phyloP scores from a whole-genome alignment of 441 rosid species.

The Pelargonium cotyledonis region DNA sequence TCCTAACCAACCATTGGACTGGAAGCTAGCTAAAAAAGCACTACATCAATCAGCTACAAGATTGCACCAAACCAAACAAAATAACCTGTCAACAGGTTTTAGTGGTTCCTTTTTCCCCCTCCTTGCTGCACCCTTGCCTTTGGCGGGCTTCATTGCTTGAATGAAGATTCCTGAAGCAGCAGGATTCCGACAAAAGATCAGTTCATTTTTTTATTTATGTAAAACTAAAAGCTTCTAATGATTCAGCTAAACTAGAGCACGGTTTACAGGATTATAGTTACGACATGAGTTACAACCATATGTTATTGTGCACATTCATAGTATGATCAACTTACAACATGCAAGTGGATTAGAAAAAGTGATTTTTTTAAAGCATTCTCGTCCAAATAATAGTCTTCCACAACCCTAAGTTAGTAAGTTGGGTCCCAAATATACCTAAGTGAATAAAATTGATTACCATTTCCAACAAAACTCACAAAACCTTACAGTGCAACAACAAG shows the following conservation, averaged over 20 bases:
- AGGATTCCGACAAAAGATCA: neutral
- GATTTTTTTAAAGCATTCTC: neutral
- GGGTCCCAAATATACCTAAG: neutral
- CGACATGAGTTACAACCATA: neutral
- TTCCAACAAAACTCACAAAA: no score
- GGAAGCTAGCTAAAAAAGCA: neutral
- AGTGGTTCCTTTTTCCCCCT: neutral
- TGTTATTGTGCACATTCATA: neutral
- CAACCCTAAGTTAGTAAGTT: neutral
- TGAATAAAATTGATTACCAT: no score
- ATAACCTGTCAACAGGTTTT: conserved; percentile 7
- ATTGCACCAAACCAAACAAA: neutral
- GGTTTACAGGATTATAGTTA: no score
- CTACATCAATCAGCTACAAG: neutral
- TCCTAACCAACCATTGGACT: neutral
- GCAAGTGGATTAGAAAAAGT: neutral
- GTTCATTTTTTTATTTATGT: neutral
- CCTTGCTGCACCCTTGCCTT: neutral
- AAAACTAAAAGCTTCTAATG: no score
- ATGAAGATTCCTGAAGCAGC: neutral
- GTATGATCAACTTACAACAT: neutral
- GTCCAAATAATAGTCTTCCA: neutral
- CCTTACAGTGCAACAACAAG: no score
- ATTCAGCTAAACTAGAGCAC: neutral
- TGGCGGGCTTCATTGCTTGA: conserved; percentile 2